phyloP scores from a whole-genome alignment of 2,329 filamentous ascomycete species.

The Hymenoscyphus fructigenus region DNA sequence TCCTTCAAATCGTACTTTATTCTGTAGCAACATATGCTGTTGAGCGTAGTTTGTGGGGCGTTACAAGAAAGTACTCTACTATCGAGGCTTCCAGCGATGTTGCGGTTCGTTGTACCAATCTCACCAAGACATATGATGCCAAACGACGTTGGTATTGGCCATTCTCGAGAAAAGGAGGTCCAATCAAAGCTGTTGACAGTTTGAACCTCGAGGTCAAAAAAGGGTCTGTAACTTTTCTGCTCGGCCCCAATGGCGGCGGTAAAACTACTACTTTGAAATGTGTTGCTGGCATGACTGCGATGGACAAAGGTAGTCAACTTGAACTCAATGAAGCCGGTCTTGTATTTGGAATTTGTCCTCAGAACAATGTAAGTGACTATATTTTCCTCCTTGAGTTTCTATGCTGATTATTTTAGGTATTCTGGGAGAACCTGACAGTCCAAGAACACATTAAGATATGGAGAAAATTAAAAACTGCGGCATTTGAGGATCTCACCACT shows the following conservation, averaged over 20 bases:
- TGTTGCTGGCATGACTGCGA: constrained; percentile 59
- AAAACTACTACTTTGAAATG: constrained; percentile 66
- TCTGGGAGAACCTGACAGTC: constrained; percentile 64
- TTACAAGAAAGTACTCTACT: constrained; percentile 32
- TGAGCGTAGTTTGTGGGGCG: constrained; percentile 58
- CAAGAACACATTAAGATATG: constrained; percentile 63
- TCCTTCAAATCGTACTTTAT: constrained; percentile 59
- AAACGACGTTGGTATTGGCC: constrained; percentile 32
- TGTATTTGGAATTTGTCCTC: constrained; percentile 33
- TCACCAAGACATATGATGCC: constrained; percentile 29
- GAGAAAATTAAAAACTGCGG: constrained; percentile 54
- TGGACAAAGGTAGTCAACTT: constrained; percentile 49
- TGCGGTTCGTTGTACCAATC: constrained; percentile 27
- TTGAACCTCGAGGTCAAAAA: constrained; percentile 55
- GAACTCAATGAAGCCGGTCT: constrained; percentile 31
- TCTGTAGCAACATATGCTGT: constrained; percentile 56
- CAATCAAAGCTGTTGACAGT: constrained; percentile 57
- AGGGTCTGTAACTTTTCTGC: constrained; percentile 62
- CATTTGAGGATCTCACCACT: constrained; percentile 44
- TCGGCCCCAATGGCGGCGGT: constrained; percentile 65
- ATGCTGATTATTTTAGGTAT: constrained; percentile 42
- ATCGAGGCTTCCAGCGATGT: constrained; percentile 30
- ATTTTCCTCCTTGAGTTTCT: constrained; percentile 40
- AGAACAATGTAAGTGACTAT: constrained; percentile 26
- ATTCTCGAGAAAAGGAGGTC: constrained; percentile 36